Percentiles rank a stretch among this genome's conserved stretches.
phyloP scores from a whole-genome alignment of 1,284 basidiomycete genomes.

The Marasmius sp. region DNA sequence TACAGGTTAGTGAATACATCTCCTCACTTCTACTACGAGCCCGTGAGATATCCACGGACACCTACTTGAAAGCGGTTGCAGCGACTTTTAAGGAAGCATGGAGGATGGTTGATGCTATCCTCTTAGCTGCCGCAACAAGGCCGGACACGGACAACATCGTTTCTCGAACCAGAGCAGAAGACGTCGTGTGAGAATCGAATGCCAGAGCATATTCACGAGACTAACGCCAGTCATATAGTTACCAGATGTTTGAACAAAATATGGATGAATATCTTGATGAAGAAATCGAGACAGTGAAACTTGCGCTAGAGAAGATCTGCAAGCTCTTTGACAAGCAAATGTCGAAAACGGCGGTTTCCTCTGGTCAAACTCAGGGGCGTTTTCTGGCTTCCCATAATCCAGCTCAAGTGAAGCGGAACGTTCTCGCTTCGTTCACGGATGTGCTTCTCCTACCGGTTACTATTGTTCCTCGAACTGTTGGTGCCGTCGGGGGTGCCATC shows the following conservation, averaged over 20 bases:
- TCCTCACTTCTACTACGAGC: conserved; percentile 76
- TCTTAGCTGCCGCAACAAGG: conserved; percentile 42
- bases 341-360: conserved; percentile 14
- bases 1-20: conserved; percentile 86
- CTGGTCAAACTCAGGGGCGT: conserved; percentile 40
- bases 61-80: conserved; percentile 84
- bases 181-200: conserved; percentile 65
- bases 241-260: conserved; percentile 90
- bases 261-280: conserved; percentile 98
- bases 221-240: conserved; percentile 44
- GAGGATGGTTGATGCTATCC: conserved; percentile 80
- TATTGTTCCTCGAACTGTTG: conserved; percentile 88
- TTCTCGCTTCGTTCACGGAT: conserved; percentile 89
- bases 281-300: conserved; percentile 84
- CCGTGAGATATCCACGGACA: conserved; percentile 69
- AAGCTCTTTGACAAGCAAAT: conserved; percentile 74
- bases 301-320: conserved; percentile 73
- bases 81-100: conserved; percentile 89
- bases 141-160: conserved; percentile 18
- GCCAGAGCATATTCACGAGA: conserved; percentile 9
- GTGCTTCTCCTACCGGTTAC: conserved; percentile 91
- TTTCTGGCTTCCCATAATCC: conserved; percentile 89
- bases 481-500: conserved; percentile 76
- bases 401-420: conserved; percentile 88
- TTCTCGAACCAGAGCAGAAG: conserved; percentile 61